Conservation (phyloP, 108 stramenopile genomes). For the Asterionellopsis glacialis region DNA sequence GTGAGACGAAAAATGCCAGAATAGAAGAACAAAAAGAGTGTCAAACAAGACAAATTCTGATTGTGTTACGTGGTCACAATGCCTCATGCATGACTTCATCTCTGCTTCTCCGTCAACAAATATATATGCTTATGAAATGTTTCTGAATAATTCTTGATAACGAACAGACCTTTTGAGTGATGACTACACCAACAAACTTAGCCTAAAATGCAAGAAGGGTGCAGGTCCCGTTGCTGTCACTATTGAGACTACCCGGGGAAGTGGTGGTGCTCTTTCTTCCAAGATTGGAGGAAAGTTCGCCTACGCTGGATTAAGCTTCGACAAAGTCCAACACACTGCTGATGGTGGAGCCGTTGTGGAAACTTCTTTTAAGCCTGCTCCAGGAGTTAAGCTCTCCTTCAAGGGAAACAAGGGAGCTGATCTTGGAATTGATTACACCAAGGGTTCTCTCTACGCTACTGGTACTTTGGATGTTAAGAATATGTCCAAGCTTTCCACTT, state of each 20-base stretch:
- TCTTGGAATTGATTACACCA: constrained; percentile 81
- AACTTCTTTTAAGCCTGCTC: constrained; percentile 71
- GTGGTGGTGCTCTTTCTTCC: constrained; percentile 67
- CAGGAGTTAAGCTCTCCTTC: constrained; percentile 79
- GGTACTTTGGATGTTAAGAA: constrained; percentile 77
- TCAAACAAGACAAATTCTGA: no score
- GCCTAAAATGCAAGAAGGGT: constrained; percentile 81
- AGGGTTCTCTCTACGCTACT: constrained; percentile 70
- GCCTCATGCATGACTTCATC: no score
- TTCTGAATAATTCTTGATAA: not conserved
- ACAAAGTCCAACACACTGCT: constrained; percentile 83
- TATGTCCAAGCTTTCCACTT: constrained; percentile 77
- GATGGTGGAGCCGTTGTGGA: constrained; percentile 82
- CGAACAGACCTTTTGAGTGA: constrained; percentile 76
- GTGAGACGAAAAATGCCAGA: no score
- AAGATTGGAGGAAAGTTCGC: constrained; percentile 86
- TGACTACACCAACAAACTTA: constrained; percentile 80
- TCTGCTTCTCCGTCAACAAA: no score
- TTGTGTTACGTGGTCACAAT: no score
- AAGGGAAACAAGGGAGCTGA: constrained; percentile 89
- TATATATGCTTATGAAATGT: not conserved
- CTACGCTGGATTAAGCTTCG: constrained; percentile 86
- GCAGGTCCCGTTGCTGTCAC: constrained; percentile 86
- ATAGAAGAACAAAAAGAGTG: no score
- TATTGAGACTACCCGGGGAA: constrained; percentile 80